Conservation (phyloP, 495 filamentous ascomycete genomes). For the Trichoderma erinaceum region DNA sequence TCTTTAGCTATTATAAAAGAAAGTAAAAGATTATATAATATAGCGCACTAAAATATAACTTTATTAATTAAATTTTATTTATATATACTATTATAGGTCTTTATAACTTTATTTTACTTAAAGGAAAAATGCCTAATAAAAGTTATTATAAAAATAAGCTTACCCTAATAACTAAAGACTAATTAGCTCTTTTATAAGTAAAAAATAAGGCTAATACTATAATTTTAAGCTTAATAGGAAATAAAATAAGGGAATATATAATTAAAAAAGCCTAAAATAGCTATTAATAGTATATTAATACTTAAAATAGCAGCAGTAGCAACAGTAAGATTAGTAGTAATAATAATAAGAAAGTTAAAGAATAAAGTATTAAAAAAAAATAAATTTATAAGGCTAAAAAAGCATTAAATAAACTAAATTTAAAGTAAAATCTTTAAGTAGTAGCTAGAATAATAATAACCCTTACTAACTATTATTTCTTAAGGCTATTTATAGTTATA, state of each 20-base stretch:
- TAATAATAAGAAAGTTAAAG: background rate
- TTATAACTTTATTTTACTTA: conserved; percentile 13
- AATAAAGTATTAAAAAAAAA: too few species aligned
- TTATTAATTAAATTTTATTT: background rate
- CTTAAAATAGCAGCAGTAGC: background rate
- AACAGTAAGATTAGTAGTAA: conserved; percentile 12
- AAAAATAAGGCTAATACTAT: background rate
- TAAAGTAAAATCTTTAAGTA: background rate
- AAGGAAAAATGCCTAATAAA: too few species aligned
- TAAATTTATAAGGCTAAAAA: background rate
- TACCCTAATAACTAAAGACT: conserved; percentile 7
- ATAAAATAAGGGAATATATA: background rate
- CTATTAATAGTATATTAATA: conserved; percentile 7
- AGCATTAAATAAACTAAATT: background rate
- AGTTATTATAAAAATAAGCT: conserved; percentile 8
- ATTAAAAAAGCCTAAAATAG: background rate
- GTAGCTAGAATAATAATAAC: conserved; percentile 5
- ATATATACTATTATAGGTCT: conserved; percentile 13
- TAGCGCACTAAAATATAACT: background rate
- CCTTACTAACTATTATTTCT: background rate
- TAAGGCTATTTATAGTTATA: too few species aligned
- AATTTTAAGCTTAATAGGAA: background rate
- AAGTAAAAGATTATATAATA: conserved; percentile 7
- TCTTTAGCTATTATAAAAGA: conserved; percentile 12
- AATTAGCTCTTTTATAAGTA: background rate